Conservation (phyloP, 129 eudicot genomes). For the Helianthus annuus region HanXRQr2.0-SUNRISE NC_035437.2:177455118-177455617, state of each 20-base stretch:
- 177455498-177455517: neutral
- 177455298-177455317: no score
- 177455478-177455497: neutral
- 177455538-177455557: slow-evolving; percentile 6
- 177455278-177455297: neutral
- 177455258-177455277: no score
- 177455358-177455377: no score
- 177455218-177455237: no score
- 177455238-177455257: neutral
- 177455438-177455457: slow-evolving; percentile 94
- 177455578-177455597: slow-evolving; percentile 92
- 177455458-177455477: slow-evolving; percentile 54
- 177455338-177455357: no score
- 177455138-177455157: no score
- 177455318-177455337: neutral
- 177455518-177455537: neutral
- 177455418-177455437: slow-evolving; percentile 78
- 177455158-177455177: no score
- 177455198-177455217: no score
- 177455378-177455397: slow-evolving; percentile 6
- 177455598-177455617: slow-evolving; percentile 98
- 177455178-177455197: no score
- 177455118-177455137: no score
- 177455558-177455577: slow-evolving; percentile 45
- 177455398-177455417: slow-evolving; percentile 69